Evolutionary conservation across 2,329 filamentous ascomycete species (phyloP), one percentile per base, ranked within the genome.

Genomic region (Talaromyces verruculosus): DNA sequence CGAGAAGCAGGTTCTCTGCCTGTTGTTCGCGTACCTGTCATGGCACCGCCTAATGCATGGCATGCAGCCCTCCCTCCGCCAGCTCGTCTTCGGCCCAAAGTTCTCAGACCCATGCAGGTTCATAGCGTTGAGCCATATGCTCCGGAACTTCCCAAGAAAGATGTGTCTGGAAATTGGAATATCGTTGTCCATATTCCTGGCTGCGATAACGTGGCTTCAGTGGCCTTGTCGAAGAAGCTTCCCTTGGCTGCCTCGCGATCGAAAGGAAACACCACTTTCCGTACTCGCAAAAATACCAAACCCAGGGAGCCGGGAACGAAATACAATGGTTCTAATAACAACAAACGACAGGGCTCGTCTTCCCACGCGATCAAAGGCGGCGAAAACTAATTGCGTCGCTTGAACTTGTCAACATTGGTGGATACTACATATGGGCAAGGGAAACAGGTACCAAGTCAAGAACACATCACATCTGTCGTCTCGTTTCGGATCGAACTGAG

Each of bases 1-100:
- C 89, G 91, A 72, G 90, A 93, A 75, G 91, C 91, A 81, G 90
- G 90, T 3, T 93, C 90, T 7, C 78, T 92, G n/a, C 90, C 90
- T 0, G 83, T 85, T 25, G 87, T 93, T 28, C 85, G 85, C 64
- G 79, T 93, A n/a, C 90, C 90, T 7, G 82, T 84, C 57, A 84
- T 84, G 65, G 84, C 84, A 4, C 88, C 89, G 1, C 84, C 86
- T 41, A 83, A 84, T 41, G 85, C 87, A 17, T 91, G 89, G 88
- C 82, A 84, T 65, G 84, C 87, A 15, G 86, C 85, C 28, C 74
- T 71, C 33, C 70, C 77, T 10, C 77, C 77, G 13, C 72, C 76
- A 17, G 68, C 76, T 35, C 73, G 75, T 35, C 67, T 75, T 28
- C 76, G 78, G 6, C 74, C 81, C 13, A 79, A 84, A 47, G 83